Conservation (phyloP, 73 alveolate genomes). For the Paramecium sonneborni region DNA sequence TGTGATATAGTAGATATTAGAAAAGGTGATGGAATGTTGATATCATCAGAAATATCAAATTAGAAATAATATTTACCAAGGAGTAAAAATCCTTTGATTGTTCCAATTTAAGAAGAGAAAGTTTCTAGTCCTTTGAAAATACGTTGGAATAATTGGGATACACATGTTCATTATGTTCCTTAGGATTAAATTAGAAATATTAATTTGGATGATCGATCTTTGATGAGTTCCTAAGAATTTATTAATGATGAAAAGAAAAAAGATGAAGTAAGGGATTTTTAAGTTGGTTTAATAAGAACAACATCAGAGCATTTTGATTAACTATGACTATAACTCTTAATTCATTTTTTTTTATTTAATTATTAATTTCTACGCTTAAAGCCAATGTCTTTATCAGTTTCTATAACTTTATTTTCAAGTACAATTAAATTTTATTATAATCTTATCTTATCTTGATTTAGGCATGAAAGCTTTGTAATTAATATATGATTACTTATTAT, state of each 20-base stretch:
- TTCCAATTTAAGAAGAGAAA: background rate
- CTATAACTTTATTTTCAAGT: slow-evolving; percentile 11
- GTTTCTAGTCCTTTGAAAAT: background rate
- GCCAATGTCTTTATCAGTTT: slow-evolving; percentile 48
- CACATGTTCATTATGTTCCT: background rate
- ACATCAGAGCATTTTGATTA: slow-evolving; percentile 12
- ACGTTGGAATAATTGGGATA: slow-evolving; percentile 4
- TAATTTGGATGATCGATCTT: background rate
- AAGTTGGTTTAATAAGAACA: background rate
- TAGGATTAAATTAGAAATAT: background rate
- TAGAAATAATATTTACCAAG: background rate
- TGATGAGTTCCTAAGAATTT: background rate
- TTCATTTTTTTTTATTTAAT: slow-evolving; percentile 36
- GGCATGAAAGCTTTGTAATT: background rate
- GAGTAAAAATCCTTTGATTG: background rate
- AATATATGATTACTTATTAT: background rate
- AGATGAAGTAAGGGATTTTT: background rate
- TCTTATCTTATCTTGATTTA: slow-evolving; percentile 37
- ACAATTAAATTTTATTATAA: slow-evolving; percentile 34
- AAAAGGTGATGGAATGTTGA: background rate
- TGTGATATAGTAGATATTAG: background rate
- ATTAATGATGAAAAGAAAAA: background rate
- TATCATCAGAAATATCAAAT: background rate
- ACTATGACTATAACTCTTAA: slow-evolving; percentile 17
- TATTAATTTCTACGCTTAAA: background rate